Evolutionary conservation across 2,329 filamentous ascomycete genomes (phyloP).

Genomic region (Phialemoniopsis sp.): DNA sequence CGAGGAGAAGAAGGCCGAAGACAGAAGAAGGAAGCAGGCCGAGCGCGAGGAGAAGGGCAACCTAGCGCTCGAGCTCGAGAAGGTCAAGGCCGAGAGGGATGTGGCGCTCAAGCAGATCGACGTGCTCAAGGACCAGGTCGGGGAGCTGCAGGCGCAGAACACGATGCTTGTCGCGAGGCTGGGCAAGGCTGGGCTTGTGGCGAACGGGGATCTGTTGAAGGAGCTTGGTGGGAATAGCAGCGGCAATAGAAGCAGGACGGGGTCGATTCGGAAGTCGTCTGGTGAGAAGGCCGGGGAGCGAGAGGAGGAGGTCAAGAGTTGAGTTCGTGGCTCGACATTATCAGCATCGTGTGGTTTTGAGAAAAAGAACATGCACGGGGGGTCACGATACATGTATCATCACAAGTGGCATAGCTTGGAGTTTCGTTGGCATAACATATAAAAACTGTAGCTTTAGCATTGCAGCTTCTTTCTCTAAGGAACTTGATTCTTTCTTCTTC

Average conservation of each 20-base stretch:
- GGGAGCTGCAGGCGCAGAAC: slow-evolving; percentile 56
- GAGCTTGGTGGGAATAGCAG: not conserved
- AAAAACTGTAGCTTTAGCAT: too few species aligned
- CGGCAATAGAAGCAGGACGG: too few species aligned
- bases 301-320: not conserved
- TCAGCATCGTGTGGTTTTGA: too few species aligned
- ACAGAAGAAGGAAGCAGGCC: slow-evolving; percentile 40
- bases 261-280: too few species aligned
- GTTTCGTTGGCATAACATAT: too few species aligned
- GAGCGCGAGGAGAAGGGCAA: slow-evolving; percentile 51
- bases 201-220: slow-evolving; percentile 1
- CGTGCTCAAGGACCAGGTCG: slow-evolving; percentile 49
- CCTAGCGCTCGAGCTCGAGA: slow-evolving; percentile 48
- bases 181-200: slow-evolving; percentile 27
- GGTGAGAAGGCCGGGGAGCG: too few species aligned
- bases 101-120: slow-evolving; percentile 48
- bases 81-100: slow-evolving; percentile 44
- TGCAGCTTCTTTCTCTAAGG: too few species aligned
- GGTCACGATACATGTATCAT: too few species aligned
- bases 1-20: slow-evolving; percentile 57
- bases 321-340: too few species aligned
- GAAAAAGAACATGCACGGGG: too few species aligned
- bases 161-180: slow-evolving; percentile 52
- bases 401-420: too few species aligned
- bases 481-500: not conserved